Base-by-base conservation (phyloP, 2,329 filamentous ascomycete genomes). In the Gnomoniopsis sp. region DNA sequence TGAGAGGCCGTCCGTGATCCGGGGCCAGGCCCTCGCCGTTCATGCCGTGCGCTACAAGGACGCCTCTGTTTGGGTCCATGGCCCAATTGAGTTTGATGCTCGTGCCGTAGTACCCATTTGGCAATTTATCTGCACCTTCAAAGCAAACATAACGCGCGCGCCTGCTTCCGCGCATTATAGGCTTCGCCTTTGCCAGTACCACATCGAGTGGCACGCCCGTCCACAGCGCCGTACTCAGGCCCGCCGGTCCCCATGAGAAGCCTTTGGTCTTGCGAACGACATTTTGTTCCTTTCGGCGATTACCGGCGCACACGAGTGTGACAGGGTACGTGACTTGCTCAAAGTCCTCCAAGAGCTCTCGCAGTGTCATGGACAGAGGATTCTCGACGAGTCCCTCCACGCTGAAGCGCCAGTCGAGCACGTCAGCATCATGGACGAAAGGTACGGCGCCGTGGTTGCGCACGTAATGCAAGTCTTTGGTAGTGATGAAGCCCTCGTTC, bases 271-370 rank as follows among this genome's bases (percentile, higher is more conserved):
- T 96, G 17, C 91, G 83, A 3, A 96, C 90, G 53, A 91, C 80
- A 65, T 97, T 97, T 70, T 96, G 93, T 73, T 97, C 93, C 74
- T 96, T 96, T 34, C 93, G 84, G 60, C 93, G 82, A 71, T 97
- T 97, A 1, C 93, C 93, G 3, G 93, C 93, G 71, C 93, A 97
- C 22, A 96, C 92, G 1, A 97, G 82, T 0, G 93, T 96, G 60
- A 97, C 82, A 0, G 93, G 93, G 59, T 89, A 90, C 2, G 92
- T 96, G 26, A 91, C 82, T 69, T 96, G 90, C 56, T 93, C 86
- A 66, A 89, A 96, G 10, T 89, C 81, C 38, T 80, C 75, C 34
- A 96, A 77, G 1, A 97, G 81, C 54, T 95, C 85, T 41, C 83
- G 80, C 52, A 97, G 77, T 2, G 80, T 90, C 65, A 96, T 78